phyloP scores from a whole-genome alignment of 2,329 filamentous ascomycete species.

The Reticulascus tulasneorum region DNA sequence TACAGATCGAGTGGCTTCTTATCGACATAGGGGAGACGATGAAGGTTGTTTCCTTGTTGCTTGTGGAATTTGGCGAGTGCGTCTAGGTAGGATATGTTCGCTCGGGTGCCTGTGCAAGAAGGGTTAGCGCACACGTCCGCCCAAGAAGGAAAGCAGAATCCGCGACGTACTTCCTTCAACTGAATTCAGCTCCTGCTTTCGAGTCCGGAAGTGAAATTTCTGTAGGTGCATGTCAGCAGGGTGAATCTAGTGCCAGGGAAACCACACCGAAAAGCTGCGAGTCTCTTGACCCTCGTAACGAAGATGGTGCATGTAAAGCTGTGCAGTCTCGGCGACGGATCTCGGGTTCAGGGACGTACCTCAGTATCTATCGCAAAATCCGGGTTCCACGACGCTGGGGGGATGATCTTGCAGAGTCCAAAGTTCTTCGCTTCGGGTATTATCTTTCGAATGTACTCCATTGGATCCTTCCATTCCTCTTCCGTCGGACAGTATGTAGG shows the following conservation, averaged over 20 bases:
- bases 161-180: conserved; percentile 84
- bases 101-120: conserved; percentile 71
- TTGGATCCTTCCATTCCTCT: conserved; percentile 91
- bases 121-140: conserved; percentile 31
- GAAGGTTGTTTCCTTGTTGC: conserved; percentile 90
- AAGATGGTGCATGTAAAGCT: no score
- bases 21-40: conserved; percentile 92
- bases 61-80: conserved; percentile 95
- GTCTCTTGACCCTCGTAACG: no score
- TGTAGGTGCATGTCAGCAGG: conserved; percentile 30
- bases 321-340: no score
- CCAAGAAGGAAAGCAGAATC: conserved; percentile 3
- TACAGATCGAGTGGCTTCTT: conserved; percentile 96
- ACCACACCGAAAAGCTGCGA: no score
- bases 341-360: no score
- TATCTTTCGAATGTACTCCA: conserved; percentile 92
- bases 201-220: conserved; percentile 95
- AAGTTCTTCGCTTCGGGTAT: conserved; percentile 79
- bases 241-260: no score
- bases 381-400: conserved; percentile 90
- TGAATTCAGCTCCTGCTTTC: conserved; percentile 94
- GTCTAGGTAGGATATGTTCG: conserved; percentile 93
- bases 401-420: conserved; percentile 93
- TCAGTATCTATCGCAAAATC: conserved; percentile 95
- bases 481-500: conserved; percentile 86